phyloP scores from a whole-genome alignment of 495 filamentous ascomycete genomes.

The Xylaria palmicola region DNA sequence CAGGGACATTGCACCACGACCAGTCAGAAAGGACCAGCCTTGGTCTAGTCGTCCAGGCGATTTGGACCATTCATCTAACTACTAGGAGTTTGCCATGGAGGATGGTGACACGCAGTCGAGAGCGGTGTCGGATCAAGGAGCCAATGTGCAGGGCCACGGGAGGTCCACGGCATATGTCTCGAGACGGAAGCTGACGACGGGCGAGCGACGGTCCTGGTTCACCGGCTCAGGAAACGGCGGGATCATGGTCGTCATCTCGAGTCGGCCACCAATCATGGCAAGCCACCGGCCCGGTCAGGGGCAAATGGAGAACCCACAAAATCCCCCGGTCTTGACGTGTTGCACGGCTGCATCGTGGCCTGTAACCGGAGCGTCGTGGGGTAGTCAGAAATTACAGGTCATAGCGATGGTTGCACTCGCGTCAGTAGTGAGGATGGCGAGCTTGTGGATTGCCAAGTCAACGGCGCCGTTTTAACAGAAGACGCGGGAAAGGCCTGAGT shows the following conservation, averaged over 20 bases:
- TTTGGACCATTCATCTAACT: background rate
- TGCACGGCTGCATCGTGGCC: background rate
- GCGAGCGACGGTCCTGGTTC: background rate
- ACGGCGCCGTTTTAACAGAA: too few species aligned
- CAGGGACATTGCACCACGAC: background rate
- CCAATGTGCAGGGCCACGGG: background rate
- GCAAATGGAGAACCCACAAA: background rate
- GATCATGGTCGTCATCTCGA: background rate
- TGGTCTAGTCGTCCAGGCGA: background rate
- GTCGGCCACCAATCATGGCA: background rate
- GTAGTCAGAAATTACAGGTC: background rate
- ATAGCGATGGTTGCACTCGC: background rate
- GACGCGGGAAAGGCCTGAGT: background rate
- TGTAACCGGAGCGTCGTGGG: background rate
- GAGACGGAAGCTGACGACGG: background rate
- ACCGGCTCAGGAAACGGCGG: background rate
- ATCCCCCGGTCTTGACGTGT: background rate
- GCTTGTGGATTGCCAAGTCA: too few species aligned
- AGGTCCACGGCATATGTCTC: background rate
- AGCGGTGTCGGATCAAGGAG: slow-evolving; percentile 1
- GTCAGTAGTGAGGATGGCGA: too few species aligned
- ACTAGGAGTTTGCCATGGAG: background rate
- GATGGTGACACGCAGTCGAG: background rate
- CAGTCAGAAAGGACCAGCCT: background rate
- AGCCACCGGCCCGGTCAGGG: background rate